Conservation (phyloP, 2,329 filamentous ascomycete species). For the Penicillium sp. region DNA sequence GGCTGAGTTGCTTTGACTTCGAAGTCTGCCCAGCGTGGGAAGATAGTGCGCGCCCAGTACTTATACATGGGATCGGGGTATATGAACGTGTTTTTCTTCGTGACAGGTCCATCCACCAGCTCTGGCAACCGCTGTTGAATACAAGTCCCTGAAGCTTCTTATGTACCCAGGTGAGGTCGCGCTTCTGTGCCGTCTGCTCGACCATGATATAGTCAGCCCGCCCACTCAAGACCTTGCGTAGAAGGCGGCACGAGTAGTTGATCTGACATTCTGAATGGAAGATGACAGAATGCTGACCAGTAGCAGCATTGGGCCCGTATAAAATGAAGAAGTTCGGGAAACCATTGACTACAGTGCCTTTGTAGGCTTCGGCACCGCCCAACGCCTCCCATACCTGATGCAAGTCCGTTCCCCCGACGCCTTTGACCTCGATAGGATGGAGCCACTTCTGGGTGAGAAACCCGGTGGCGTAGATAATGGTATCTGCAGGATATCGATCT, state of each 20-base stretch:
- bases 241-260: constrained; percentile 22
- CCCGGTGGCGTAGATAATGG: too few species aligned
- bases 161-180: constrained; percentile 21
- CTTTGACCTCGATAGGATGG: too few species aligned
- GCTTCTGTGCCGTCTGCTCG: constrained; percentile 15
- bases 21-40: constrained; percentile 14
- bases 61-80: constrained; percentile 27
- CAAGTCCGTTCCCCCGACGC: too few species aligned
- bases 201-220: constrained; percentile 21
- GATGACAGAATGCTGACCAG: constrained; percentile 25
- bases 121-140: constrained; percentile 23
- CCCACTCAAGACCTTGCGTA: constrained; percentile 12
- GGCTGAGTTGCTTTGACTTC: too few species aligned
- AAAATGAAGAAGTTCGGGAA: constrained; percentile 25
- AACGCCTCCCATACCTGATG: too few species aligned
- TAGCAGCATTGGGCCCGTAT: constrained; percentile 22
- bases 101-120: constrained; percentile 21
- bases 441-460: too few species aligned
- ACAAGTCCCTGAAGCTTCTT: constrained; percentile 18
- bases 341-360: constrained; percentile 22
- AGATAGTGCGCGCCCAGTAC: constrained; percentile 25
- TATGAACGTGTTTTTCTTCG: constrained; percentile 25
- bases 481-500: too few species aligned
- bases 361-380: too few species aligned
- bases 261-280: constrained; percentile 27